phyloP scores from a whole-genome alignment of 345 rosid species.

The Rhizophora apiculata region DNA sequence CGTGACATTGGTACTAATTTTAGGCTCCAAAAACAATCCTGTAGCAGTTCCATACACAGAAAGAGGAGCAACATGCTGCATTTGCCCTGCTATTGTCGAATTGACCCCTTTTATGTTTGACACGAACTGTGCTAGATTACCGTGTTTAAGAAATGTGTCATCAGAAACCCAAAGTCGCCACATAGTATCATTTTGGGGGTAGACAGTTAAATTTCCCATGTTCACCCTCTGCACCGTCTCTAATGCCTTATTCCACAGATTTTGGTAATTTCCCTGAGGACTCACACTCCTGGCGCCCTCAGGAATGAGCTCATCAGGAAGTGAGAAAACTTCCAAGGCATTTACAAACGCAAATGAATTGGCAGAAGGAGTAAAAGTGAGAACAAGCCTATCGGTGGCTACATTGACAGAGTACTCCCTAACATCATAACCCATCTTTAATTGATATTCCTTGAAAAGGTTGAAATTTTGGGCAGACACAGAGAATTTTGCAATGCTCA shows the following conservation, averaged over 20 bases:
- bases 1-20: slow-evolving; percentile 47
- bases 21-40: slow-evolving; percentile 16
- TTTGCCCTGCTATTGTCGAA: slow-evolving; percentile 33
- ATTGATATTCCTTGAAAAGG: slow-evolving; percentile 48
- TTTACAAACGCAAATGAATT: slow-evolving; percentile 64
- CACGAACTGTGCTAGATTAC: slow-evolving; percentile 24
- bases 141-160: slow-evolving; percentile 37
- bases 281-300: slow-evolving; percentile 33
- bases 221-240: slow-evolving; percentile 81
- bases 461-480: slow-evolving; percentile 63
- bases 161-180: slow-evolving; percentile 84
- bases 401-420: slow-evolving; percentile 63
- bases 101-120: slow-evolving; percentile 45
- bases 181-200: slow-evolving; percentile 47
- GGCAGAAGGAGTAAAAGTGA: slow-evolving; percentile 44
- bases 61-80: slow-evolving; percentile 50
- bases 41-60: slow-evolving; percentile 80
- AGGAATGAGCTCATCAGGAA: slow-evolving; percentile 60
- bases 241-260: slow-evolving; percentile 40
- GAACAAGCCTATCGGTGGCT: slow-evolving; percentile 36
- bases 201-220: slow-evolving; percentile 67
- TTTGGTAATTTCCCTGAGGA: slow-evolving; percentile 17
- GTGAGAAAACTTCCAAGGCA: slow-evolving; percentile 67
- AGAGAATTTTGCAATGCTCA: slow-evolving; percentile 61
- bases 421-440: slow-evolving; percentile 23